Conservation (phyloP, 352 stramenopile genomes). For the Globisporangium perplexum region DNA sequence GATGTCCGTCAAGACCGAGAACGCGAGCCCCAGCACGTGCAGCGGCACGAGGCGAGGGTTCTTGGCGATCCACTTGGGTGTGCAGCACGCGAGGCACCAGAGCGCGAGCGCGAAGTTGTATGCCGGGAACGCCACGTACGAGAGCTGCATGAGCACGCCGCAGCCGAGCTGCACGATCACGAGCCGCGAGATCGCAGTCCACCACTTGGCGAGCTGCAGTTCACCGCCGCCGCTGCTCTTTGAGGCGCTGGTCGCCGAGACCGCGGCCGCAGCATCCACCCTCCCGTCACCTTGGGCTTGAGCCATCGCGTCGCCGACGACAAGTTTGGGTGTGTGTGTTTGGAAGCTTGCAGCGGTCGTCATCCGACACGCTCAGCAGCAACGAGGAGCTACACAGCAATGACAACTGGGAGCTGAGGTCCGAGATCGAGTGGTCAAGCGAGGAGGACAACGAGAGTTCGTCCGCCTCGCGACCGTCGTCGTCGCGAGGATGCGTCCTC, state of each 20-base stretch:
- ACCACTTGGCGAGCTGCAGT: conserved; percentile 28
- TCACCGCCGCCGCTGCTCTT: not conserved
- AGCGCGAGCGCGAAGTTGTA: conserved; percentile 78
- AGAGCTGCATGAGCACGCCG: conserved; percentile 69
- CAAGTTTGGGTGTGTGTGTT: too few relatives aligned
- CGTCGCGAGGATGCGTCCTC: too few relatives aligned
- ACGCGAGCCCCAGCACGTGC: conserved; percentile 37
- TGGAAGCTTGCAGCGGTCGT: too few relatives aligned
- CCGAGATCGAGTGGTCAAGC: too few relatives aligned
- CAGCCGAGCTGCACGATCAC: conserved; percentile 47
- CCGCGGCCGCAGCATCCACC: not conserved
- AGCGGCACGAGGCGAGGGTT: conserved; percentile 42
- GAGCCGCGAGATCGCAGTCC: conserved; percentile 28
- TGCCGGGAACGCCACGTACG: conserved; percentile 73
- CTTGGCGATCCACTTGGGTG: conserved; percentile 38
- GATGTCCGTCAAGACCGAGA: conserved; percentile 63
- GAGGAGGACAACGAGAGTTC: too few relatives aligned
- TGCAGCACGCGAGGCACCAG: conserved; percentile 58
- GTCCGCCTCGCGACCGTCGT: too few relatives aligned
- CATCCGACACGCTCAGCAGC: too few relatives aligned
- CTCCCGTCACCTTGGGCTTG: not conserved
- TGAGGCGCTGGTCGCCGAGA: not conserved
- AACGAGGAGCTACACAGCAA: too few relatives aligned
- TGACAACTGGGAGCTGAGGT: too few relatives aligned
- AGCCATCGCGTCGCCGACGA: too few relatives aligned